These are phyloP conservation scores for Aaosphaeria pasadenensis DNA, from an alignment of 2,329 filamentous ascomycete species.

Conservation along the genomic window DNA sequence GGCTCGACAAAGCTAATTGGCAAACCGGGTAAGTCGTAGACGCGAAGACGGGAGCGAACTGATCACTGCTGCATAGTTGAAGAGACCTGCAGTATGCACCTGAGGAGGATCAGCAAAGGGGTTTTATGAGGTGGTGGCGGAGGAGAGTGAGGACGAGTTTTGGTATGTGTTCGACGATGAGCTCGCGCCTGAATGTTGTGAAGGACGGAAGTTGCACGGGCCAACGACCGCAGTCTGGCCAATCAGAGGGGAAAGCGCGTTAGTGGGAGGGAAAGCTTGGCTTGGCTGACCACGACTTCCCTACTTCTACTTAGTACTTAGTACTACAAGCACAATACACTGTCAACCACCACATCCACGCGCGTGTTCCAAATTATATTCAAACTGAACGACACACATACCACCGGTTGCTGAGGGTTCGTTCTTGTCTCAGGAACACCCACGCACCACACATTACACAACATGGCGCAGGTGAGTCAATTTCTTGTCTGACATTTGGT, in stretches of 20 bases:
- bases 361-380: too few relatives aligned
- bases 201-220: slow-evolving; percentile 3
- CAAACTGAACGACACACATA: too few relatives aligned
- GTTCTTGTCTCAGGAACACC: too few relatives aligned
- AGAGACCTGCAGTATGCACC: neutral
- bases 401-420: too few relatives aligned
- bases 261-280: neutral
- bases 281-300: too few relatives aligned
- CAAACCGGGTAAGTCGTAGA: slow-evolving; percentile 21
- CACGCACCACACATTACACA: too few relatives aligned
- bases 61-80: too few relatives aligned
- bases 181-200: slow-evolving; percentile 24
- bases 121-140: slow-evolving; percentile 5
- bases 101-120: slow-evolving; percentile 5
- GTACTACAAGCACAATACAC: too few relatives aligned
- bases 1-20: slow-evolving; percentile 38
- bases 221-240: neutral
- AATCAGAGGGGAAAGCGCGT: neutral
- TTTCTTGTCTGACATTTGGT: too few relatives aligned
- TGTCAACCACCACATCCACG: too few relatives aligned
- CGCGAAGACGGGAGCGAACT: neutral
- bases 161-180: slow-evolving; percentile 1
- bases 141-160: slow-evolving; percentile 6
- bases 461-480: too few relatives aligned
- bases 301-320: too few relatives aligned